phyloP scores from a whole-genome alignment of 306 rosid genomes.

The Castanea mollissima region DNA sequence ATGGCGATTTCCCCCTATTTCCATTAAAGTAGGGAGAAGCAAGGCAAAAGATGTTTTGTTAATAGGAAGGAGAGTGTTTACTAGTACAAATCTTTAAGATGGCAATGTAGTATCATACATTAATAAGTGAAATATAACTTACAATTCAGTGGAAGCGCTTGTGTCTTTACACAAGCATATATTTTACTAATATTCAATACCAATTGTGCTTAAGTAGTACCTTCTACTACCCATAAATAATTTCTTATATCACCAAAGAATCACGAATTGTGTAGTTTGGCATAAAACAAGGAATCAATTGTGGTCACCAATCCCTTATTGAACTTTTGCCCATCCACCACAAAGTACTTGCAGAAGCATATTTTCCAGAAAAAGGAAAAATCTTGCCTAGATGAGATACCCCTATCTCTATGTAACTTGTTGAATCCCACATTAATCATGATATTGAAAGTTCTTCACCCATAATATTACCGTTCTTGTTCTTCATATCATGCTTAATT shows the following conservation, averaged over 20 bases:
- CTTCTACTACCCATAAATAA: not conserved
- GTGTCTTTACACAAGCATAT: not conserved
- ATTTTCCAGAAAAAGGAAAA: not conserved
- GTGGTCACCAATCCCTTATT: not conserved
- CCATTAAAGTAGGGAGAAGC: not conserved
- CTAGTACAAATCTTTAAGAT: not conserved
- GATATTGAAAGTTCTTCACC: constrained; percentile 15
- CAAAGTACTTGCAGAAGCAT: not conserved
- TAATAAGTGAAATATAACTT: not conserved
- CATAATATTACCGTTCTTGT: not conserved
- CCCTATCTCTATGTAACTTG: not conserved
- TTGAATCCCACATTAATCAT: not conserved
- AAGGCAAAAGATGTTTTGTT: not conserved
- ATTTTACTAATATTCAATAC: not conserved
- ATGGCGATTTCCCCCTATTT: not conserved
- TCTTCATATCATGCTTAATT: constrained; percentile 4
- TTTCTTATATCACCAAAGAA: not conserved
- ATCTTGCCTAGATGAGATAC: not conserved
- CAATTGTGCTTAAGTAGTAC: not conserved
- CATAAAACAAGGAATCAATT: not conserved
- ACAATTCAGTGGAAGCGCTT: not conserved
- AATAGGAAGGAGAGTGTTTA: not conserved
- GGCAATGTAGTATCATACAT: not conserved
- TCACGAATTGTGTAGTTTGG: not conserved
- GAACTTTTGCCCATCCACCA: not conserved